Evolutionary conservation across 192 early-diverging fungal species (phyloP), one percentile per base, ranked within the genome.

Genomic region (Backusella morwellensis): DNA sequence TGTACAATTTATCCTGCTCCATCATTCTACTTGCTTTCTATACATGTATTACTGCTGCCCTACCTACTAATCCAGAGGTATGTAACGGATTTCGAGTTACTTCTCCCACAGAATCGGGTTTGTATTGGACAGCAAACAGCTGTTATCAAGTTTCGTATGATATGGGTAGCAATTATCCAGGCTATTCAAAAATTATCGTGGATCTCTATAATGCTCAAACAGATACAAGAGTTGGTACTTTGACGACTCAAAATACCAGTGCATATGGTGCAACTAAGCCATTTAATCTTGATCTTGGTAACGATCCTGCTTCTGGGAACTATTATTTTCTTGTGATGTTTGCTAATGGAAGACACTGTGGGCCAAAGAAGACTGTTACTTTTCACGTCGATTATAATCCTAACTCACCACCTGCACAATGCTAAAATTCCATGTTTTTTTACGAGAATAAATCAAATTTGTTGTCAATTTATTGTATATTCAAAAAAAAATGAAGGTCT

Each of bases 61-160:
- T 38, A 6, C 38, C 68, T 38, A 23, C 68, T 14, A 70, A 70
- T 63, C 56, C 56, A 12, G 76, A 70, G 23, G 69, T 36, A 19
- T 77, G 76, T 35, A 70, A 72, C 21, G 76, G 76, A 8, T 77
- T 77, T 70, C 70, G 70, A 12, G 52, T 77, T 19, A 77, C 76
- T 2, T 77, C 76, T 12, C 76, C 76, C 1, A 59, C 52, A 9
- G 6, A 70, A 38, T 34, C 70, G 40, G 76, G 76, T 11, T 69
- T 77, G 35, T 14, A 40, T 1, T 77, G 76, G 76, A 77, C 76
- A 21, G 71, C 71, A 42, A 70, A 70, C 17, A 56, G 72, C 19
- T 77, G 76, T 35, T 77, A 77, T 35, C 52, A 40, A 35, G 76
- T 72, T 15, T 40, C 41, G 14, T 77, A 70, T 70, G 76, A 77